These are phyloP conservation scores for Escallonia rubra DNA, from an alignment of 129 eudicot genomes.

Conservation along the genomic window DNA sequence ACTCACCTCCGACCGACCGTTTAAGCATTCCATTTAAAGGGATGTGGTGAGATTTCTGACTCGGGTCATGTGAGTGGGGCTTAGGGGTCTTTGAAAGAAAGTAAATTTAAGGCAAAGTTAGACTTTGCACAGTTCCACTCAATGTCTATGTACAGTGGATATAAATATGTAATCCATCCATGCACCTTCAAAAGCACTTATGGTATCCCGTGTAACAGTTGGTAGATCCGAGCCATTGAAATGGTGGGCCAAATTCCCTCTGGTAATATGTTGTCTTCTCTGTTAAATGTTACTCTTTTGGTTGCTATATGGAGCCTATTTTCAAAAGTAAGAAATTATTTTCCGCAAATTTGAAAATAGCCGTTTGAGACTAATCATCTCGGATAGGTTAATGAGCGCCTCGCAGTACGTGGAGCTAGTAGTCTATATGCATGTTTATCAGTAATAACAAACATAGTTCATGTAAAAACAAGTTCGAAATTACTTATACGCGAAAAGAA, in stretches of 20 bases:
- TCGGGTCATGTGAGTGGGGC: constrained; percentile 58
- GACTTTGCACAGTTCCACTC: constrained; percentile 26
- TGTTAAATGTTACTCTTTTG: constrained; percentile 15
- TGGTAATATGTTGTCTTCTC: constrained; percentile 37
- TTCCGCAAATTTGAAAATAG: too few species aligned
- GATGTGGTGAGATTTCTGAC: constrained; percentile 40
- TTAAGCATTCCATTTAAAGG: constrained; percentile 3
- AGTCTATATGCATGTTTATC: too few species aligned
- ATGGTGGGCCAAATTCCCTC: constrained; percentile 37
- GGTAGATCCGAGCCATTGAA: constrained; percentile 44
- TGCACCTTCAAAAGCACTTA: constrained; percentile 45
- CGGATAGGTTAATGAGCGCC: too few species aligned
- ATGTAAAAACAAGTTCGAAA: too few species aligned
- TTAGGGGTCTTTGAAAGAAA: constrained; percentile 12
- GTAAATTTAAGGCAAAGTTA: constrained; percentile 28
- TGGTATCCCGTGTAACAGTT: constrained; percentile 21
- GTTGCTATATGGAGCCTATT: too few species aligned
- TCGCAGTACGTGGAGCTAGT: too few species aligned
- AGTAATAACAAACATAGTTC: too few species aligned
- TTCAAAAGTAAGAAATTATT: too few species aligned
- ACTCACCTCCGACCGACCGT: constrained; percentile 18
- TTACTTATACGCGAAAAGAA: too few species aligned
- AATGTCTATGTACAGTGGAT: not conserved
- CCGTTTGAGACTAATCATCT: too few species aligned
- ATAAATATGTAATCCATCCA: constrained; percentile 10